phyloP scores from a whole-genome alignment of 1,139 yeast genomes.

The Nakaseomyces nivariensis region DNA sequence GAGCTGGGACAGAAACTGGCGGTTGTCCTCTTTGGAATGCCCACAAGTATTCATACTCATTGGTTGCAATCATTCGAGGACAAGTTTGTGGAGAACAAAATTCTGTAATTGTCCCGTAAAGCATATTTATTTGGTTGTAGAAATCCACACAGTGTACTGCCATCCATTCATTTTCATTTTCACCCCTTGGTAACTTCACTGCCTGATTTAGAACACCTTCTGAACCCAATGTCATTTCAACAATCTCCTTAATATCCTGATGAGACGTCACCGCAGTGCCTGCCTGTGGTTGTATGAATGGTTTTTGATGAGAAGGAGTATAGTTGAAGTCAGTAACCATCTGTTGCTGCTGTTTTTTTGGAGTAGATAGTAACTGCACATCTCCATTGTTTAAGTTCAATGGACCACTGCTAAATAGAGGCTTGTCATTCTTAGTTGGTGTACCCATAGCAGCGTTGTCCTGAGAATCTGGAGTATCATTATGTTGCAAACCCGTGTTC shows the following conservation, averaged over 20 bases:
- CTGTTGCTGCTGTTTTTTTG: constrained; percentile 8
- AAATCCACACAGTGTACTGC: constrained; percentile 90
- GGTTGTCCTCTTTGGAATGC: constrained; percentile 40
- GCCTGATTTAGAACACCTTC: constrained; percentile 88
- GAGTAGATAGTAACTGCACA: constrained; percentile 4
- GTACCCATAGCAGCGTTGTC: constrained; percentile 4
- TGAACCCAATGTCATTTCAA: constrained; percentile 90
- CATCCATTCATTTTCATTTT: constrained; percentile 87
- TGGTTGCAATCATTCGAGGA: constrained; percentile 95
- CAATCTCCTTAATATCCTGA: constrained; percentile 67
- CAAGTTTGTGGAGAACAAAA: constrained; percentile 89
- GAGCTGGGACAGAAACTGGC: constrained; percentile 78
- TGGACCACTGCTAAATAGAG: constrained; percentile 5
- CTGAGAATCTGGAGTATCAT: constrained; percentile 5
- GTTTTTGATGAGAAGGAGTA: constrained; percentile 31
- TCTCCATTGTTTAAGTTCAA: not conserved
- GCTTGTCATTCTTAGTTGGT: constrained; percentile 3
- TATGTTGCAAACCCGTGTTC: constrained; percentile 20
- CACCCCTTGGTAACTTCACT: constrained; percentile 87
- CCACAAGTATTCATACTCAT: constrained; percentile 94
- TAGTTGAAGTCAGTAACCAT: constrained; percentile 29
- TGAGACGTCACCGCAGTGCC: constrained; percentile 44
- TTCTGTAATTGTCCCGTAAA: constrained; percentile 91
- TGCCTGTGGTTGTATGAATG: constrained; percentile 23
- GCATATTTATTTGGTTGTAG: constrained; percentile 92